Conservation (phyloP, 1,139 yeast genomes). For the Hyphopichia wangnamkhiaoensis region DNA sequence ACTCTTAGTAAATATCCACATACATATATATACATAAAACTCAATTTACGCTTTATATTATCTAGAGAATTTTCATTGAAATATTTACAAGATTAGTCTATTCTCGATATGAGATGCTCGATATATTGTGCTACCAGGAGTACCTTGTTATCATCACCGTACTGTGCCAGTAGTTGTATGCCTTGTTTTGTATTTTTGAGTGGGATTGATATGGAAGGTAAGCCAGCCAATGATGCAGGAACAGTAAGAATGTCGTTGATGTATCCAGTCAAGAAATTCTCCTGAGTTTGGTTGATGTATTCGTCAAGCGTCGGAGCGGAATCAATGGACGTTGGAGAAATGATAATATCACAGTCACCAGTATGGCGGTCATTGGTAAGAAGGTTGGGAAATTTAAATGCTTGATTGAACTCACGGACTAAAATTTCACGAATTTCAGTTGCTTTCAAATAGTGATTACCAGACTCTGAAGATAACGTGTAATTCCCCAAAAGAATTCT, state of each 20-base stretch:
- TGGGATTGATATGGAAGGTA: slow-evolving; percentile 84
- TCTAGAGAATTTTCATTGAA: not conserved
- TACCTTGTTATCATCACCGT: slow-evolving; percentile 65
- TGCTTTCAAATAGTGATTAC: slow-evolving; percentile 82
- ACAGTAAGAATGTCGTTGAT: slow-evolving; percentile 84
- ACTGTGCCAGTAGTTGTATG: slow-evolving; percentile 82
- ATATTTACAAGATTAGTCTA: not conserved
- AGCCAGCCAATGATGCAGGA: slow-evolving; percentile 89
- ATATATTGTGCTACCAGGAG: slow-evolving; percentile 19
- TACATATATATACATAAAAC: too few relatives aligned
- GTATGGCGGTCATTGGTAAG: slow-evolving; percentile 17
- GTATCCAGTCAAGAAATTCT: slow-evolving; percentile 62
- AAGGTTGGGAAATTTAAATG: slow-evolving; percentile 57
- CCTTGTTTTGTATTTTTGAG: slow-evolving; percentile 44
- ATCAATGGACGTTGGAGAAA: slow-evolving; percentile 73
- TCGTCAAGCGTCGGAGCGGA: slow-evolving; percentile 55
- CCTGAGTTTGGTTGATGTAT: slow-evolving; percentile 28
- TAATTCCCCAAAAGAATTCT: slow-evolving; percentile 85
- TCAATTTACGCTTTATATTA: too few relatives aligned
- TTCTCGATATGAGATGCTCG: not conserved
- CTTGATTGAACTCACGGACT: slow-evolving; percentile 62
- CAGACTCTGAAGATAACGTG: slow-evolving; percentile 72
- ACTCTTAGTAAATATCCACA: not conserved
- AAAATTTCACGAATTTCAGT: slow-evolving; percentile 62
- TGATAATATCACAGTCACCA: slow-evolving; percentile 63